A percentile compares a stretch with the other conserved stretches of the same genome.
Conservation (phyloP, 257 asterid species). For the Gentiana straminea region DNA sequence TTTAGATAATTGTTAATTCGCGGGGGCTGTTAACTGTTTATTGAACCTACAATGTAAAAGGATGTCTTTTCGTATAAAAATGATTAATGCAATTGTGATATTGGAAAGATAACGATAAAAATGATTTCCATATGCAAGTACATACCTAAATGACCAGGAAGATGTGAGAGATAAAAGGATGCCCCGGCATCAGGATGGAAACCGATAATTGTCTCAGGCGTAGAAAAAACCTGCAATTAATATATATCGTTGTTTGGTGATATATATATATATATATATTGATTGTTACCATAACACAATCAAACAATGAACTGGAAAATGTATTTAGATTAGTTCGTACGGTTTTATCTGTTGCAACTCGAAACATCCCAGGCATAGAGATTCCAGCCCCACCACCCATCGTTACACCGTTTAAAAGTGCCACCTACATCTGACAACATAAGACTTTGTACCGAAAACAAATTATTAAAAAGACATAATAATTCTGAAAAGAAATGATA, state of each 20-base stretch:
- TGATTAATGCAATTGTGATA: too few relatives aligned
- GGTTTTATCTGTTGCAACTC: constrained; percentile 89
- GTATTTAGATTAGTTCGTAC: constrained; percentile 30
- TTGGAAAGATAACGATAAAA: too few relatives aligned
- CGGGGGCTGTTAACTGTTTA: background rate
- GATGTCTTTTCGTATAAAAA: too few relatives aligned
- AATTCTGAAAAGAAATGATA: background rate
- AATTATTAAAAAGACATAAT: too few relatives aligned
- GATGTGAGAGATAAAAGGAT: constrained; percentile 85
- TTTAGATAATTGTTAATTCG: constrained; percentile 7
- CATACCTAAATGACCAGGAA: constrained; percentile 83
- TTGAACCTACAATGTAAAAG: background rate
- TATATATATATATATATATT: too few relatives aligned
- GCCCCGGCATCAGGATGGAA: constrained; percentile 99
- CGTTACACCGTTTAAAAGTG: constrained; percentile 87
- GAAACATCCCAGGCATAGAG: constrained; percentile 89
- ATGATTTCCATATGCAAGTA: too few relatives aligned
- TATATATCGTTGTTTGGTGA: too few relatives aligned
- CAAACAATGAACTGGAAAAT: constrained; percentile 13
- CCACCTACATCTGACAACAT: constrained; percentile 52
- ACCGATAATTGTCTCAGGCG: constrained; percentile 89
- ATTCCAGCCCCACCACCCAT: constrained; percentile 99
- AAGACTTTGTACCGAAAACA: background rate
- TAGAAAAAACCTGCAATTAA: constrained; percentile 70
- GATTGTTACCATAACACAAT: constrained; percentile 6